Conservation (phyloP, 352 stramenopile species). For the Phytophthora pistaciae region DNA sequence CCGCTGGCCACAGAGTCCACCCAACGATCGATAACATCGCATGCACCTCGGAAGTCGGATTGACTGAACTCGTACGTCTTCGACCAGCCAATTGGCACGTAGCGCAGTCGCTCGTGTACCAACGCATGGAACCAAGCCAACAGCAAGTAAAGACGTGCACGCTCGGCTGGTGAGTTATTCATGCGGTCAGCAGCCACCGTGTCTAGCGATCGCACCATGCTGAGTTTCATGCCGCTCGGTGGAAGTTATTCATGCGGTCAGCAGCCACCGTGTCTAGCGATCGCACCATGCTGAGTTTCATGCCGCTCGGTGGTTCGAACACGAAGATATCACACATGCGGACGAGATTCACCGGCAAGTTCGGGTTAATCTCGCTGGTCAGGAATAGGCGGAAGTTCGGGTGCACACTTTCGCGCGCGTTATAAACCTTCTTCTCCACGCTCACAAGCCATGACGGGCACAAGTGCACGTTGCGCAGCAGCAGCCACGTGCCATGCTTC, state of each 20-base stretch:
- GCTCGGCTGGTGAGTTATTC: constrained; percentile 88
- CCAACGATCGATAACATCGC: constrained; percentile 98
- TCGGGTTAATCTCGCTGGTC: constrained; percentile 98
- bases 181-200: constrained; percentile 94
- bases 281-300: constrained; percentile 97
- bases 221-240: constrained; percentile 97
- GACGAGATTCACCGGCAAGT: constrained; percentile 97
- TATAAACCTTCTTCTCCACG: constrained; percentile 98
- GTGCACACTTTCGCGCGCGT: constrained; percentile 74
- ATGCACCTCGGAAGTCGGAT: constrained; percentile 96
- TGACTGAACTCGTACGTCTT: constrained; percentile 99
- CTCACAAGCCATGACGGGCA: constrained; percentile 97
- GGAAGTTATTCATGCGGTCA: constrained; percentile 93
- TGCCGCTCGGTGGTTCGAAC: constrained; percentile 97
- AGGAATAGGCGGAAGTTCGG: constrained; percentile 95
- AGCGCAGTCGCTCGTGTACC: constrained; percentile 98
- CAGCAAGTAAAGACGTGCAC: constrained; percentile 96
- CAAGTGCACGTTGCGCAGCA: constrained; percentile 99
- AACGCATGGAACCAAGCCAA: constrained; percentile 99
- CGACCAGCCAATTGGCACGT: constrained; percentile 98
- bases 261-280: constrained; percentile 95
- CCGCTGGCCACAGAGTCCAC: constrained; percentile 89
- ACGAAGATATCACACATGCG: constrained; percentile 98
- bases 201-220: constrained; percentile 96
- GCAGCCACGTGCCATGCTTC: constrained; percentile 97